Evolutionary conservation across 805 yeast species (phyloP), one percentile per base, ranked within the genome.

Genomic region (Kodamaea fukazawae): DNA sequence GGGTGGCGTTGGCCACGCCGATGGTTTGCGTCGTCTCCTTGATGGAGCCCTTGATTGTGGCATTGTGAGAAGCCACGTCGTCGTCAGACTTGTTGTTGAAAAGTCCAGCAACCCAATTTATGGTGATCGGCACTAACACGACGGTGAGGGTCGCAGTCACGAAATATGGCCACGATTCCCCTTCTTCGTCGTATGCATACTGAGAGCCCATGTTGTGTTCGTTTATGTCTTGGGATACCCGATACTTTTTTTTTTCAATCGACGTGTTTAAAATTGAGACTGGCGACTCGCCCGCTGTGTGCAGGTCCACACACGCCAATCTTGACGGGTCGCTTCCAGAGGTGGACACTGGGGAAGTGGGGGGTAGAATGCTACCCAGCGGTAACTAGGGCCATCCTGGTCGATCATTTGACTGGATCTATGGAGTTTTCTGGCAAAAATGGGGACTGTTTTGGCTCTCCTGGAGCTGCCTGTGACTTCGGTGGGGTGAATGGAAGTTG

Each of bases 91-190:
- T 44, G 22, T 46, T 32, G 23, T 20, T 20, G 23, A 20, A 20
- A 20, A 20, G 8, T 20, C 23, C 23, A 20, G 23, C 5, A 5
- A 61, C 32, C 53, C 61, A 68, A 31, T 46, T 50, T 11, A 73
- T 41, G 9, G 88, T 80, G 44, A 74, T 50, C 5, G 96, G 96
- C 29, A 87, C 58, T 43, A 86, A 70, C 13, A 80, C 76, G 44
- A 85, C 76, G 17, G 85, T 67, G 38, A 84, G 63, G 36, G 86
- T 65, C 2, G 96, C 89, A 55, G 86, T 60, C 38, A 84, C 76
- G 55, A 90, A 90, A 59, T 82, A 88, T 29, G 97, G 97, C 96
- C 96, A 89, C 2, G 93, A 87, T 53, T 86, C 93, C 36, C 90
- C 81, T 45, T 79, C 79, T 59, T 89, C 96, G 66, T 89, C 97